Conservation (phyloP, 805 yeast species). For the Saccharomyces cerevisiae region DNA sequence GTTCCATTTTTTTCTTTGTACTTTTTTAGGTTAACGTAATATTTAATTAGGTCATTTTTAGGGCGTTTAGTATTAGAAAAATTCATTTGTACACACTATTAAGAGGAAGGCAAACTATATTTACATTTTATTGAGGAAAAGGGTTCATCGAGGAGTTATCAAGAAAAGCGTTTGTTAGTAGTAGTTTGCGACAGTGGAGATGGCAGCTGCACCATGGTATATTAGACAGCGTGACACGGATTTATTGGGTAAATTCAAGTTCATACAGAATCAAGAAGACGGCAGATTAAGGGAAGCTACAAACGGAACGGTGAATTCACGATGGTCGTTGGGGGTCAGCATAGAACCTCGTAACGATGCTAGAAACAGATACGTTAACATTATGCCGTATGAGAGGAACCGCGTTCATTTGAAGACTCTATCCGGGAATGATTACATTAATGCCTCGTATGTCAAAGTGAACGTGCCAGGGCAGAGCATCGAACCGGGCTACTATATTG, state of each 20-base stretch:
- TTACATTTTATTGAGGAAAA: not conserved
- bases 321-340: constrained; percentile 28
- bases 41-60: not conserved
- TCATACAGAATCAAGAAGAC: constrained; percentile 33
- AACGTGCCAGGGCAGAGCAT: constrained; percentile 18
- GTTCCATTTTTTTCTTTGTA: no score
- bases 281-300: constrained; percentile 33
- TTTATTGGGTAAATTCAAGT: constrained; percentile 25
- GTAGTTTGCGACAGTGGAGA: not conserved
- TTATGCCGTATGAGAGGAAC: constrained; percentile 57
- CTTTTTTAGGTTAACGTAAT: not conserved
- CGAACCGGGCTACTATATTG: constrained; percentile 41
- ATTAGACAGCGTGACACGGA: constrained; percentile 21
- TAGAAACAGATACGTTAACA: constrained; percentile 54
- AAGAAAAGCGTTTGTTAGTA: not conserved
- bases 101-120: not conserved
- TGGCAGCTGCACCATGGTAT: constrained; percentile 17
- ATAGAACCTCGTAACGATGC: constrained; percentile 18
- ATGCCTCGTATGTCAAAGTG: constrained; percentile 61
- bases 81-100: not conserved
- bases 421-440: constrained; percentile 55
- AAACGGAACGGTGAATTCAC: constrained; percentile 18
- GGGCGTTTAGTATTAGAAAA: not conserved
- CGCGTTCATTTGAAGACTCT: constrained; percentile 38
- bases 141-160: not conserved